Base-by-base conservation (phyloP, 352 stramenopile species). In the Plasmopara viticola region DNA sequence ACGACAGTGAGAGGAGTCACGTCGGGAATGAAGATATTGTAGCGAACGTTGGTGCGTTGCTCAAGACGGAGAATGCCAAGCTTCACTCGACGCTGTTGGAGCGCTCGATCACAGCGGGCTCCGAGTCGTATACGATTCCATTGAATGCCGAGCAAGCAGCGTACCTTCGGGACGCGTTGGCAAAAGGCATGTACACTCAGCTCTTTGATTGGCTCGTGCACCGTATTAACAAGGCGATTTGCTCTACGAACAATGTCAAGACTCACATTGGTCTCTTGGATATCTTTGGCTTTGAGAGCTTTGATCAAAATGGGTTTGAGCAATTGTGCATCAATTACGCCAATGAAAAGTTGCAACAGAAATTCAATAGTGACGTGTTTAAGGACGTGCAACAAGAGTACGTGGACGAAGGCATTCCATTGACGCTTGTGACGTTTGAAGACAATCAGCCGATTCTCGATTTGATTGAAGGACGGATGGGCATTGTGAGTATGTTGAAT, bases 121-220 rank as follows among this genome's bases (percentile, higher is more conserved):
- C 85, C 20, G 81, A 98, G 67, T 91, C 91, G 66, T 97, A 97
- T 70, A 93, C 84, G 25, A 97, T 91, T 87, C 72, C 85, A 4
- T 72, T 97, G 33, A 87, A 90, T 47, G 77, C 80, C 17, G 87
- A 76, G 73, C 78, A 96, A 60, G 95, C 94, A 0, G 61, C 62
- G 1, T 92, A 98, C 64, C 84, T 94, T 39, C 79, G 95, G 14
- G 94, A 98, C 64, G 90, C 94, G 5, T 72, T 99, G 33, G 92
- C 95, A n/a, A 98, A 98, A 76, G 76, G 95, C 30, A 86, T 98
- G 41, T 99, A 98, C 72, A 96, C 85, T 6, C 89, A 93, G 62
- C 63, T 98, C 6, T 99, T 99, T 62, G 71, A 97, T 53, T 98
- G 94, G 95, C 74, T 99, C 29, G 93, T 99, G 49, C 74, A 91